phyloP scores from a whole-genome alignment of 2,329 filamentous ascomycete genomes.

The Aspergillus transmontanensis region DNA sequence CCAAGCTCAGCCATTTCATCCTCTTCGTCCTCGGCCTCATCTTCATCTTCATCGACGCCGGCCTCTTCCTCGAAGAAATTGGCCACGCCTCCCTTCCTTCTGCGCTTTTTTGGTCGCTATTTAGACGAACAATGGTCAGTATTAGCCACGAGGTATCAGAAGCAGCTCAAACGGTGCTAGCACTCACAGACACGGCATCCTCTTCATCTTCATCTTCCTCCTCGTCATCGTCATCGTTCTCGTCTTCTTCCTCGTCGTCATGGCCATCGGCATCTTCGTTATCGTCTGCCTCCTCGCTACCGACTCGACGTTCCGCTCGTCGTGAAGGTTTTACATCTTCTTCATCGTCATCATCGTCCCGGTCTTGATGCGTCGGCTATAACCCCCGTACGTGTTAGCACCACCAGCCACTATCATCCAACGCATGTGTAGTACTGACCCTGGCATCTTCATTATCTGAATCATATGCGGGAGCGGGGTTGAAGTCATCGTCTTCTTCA shows the following conservation, averaged over 20 bases:
- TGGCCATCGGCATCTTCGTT: constrained; percentile 37
- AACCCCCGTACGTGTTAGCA: constrained; percentile 24
- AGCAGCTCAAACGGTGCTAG: constrained; percentile 39
- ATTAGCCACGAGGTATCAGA: not conserved
- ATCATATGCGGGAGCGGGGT: constrained; percentile 72
- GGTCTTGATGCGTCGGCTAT: constrained; percentile 27
- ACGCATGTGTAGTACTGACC: constrained; percentile 25
- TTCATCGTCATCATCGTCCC: constrained; percentile 49
- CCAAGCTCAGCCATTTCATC: constrained; percentile 84
- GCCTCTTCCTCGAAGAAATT: constrained; percentile 97
- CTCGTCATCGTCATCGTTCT: constrained; percentile 60
- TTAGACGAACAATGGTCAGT: constrained; percentile 34
- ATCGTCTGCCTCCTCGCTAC: constrained; percentile 42
- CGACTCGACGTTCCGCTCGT: constrained; percentile 19
- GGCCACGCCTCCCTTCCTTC: constrained; percentile 71
- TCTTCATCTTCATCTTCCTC: constrained; percentile 53
- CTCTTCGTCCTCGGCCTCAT: constrained; percentile 85
- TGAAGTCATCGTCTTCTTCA: constrained; percentile 86
- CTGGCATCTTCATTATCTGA: constrained; percentile 69
- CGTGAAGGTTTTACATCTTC: constrained; percentile 43
- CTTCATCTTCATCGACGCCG: constrained; percentile 92
- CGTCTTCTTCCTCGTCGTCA: constrained; percentile 53
- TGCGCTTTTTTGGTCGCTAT: constrained; percentile 77
- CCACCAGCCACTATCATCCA: constrained; percentile 10
- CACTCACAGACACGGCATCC: constrained; percentile 61